Percentiles rank a stretch among this genome's conserved stretches.
These are phyloP conservation scores for Acer campestre DNA, from an alignment of 345 rosid genomes.

Conservation along the genomic window DNA sequence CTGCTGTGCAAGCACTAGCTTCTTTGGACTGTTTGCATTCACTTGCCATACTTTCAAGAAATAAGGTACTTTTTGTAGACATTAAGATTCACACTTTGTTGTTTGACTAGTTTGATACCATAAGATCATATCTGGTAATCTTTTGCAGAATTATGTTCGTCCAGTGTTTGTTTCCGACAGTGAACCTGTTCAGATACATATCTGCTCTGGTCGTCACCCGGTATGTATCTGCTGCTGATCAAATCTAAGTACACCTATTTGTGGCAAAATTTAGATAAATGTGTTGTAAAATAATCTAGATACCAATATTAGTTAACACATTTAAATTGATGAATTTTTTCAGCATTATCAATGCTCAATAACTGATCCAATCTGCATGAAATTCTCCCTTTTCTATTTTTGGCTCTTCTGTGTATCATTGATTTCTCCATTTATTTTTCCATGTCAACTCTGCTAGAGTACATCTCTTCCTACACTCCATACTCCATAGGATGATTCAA, in stretches of 20 bases:
- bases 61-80: slow-evolving; percentile 50
- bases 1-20: slow-evolving; percentile 82
- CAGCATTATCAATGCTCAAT: neutral
- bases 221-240: slow-evolving; percentile 44
- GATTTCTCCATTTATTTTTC: neutral
- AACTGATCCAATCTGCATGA: neutral
- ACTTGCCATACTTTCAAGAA: slow-evolving; percentile 79
- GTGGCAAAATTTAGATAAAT: slow-evolving; percentile 4
- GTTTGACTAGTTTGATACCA: slow-evolving; percentile 20
- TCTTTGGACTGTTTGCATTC: slow-evolving; percentile 89
- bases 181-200: slow-evolving; percentile 74
- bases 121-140: slow-evolving; percentile 5
- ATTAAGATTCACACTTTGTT: slow-evolving; percentile 11
- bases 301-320: neutral
- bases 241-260: neutral
- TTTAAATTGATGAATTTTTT: slow-evolving; percentile 4
- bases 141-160: slow-evolving; percentile 71
- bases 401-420: neutral
- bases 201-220: slow-evolving; percentile 85
- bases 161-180: slow-evolving; percentile 65
- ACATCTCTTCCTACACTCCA: neutral
- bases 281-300: neutral
- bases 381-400: neutral
- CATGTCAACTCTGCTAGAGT: neutral
- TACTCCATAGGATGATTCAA: neutral